phyloP scores from a whole-genome alignment of 768 basidiomycete genomes.

The Phanerochaete carnosa region DNA sequence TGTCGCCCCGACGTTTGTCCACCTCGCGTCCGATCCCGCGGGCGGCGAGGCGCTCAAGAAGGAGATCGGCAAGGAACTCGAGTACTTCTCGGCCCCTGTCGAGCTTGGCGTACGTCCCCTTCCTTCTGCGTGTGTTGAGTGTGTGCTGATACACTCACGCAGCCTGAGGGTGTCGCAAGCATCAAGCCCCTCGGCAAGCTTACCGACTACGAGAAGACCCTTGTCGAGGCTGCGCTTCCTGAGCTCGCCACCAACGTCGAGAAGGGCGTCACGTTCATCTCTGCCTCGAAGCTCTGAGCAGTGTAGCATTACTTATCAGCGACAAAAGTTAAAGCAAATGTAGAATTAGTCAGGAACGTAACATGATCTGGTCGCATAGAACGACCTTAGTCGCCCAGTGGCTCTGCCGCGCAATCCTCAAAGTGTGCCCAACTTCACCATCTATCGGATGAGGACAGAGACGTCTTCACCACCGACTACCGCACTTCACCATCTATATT shows the following conservation, averaged over 20 bases:
- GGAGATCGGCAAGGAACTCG: slow-evolving; percentile 73
- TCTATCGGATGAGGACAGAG: too few relatives aligned
- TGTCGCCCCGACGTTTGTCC: slow-evolving; percentile 80
- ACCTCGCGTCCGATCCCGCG: slow-evolving; percentile 64
- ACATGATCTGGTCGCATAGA: too few relatives aligned
- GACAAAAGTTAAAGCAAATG: not conserved
- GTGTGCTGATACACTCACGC: slow-evolving; percentile 4
- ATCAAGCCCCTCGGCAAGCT: slow-evolving; percentile 79
- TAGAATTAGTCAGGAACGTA: not conserved
- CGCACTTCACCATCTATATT: too few relatives aligned
- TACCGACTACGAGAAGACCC: slow-evolving; percentile 66
- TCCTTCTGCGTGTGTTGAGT: not conserved
- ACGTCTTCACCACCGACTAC: too few relatives aligned
- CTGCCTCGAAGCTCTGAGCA: slow-evolving; percentile 23
- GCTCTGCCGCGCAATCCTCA: too few relatives aligned
- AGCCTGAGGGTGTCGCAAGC: slow-evolving; percentile 80
- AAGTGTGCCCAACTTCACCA: too few relatives aligned
- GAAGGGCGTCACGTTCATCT: slow-evolving; percentile 37
- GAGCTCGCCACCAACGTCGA: slow-evolving; percentile 75
- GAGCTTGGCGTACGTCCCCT: slow-evolving; percentile 76
- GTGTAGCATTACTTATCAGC: not conserved
- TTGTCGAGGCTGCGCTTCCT: slow-evolving; percentile 77
- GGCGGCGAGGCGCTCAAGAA: slow-evolving; percentile 73
- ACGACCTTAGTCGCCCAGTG: too few relatives aligned
- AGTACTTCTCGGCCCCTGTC: slow-evolving; percentile 87